Base-by-base conservation (phyloP, 192 early-diverging fungal species). In the Nowakowskiella sp. region DNA sequence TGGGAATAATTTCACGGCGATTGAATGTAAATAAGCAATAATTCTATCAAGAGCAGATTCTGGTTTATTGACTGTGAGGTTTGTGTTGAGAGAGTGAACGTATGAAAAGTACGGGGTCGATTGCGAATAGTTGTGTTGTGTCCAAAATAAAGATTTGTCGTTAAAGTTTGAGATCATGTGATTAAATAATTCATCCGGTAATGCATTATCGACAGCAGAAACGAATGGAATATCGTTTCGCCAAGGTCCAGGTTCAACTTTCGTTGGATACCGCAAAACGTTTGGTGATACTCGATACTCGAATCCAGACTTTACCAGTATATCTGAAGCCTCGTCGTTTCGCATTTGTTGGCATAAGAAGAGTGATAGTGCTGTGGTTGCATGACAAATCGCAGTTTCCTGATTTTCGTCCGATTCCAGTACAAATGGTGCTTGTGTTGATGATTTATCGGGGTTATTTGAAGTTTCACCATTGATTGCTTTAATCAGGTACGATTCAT, bases 91-190 rank as follows among this genome's bases (percentile, higher is more conserved):
- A 19, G 54, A 9, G 43, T 64, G 51, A 13, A 56, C 27, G 33
- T 65, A 65, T n/a, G 52, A 57, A 23, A 65, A 65, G 52, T 65
- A 65, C 8, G 58, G 58, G 3, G 56, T 54, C 31, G 42, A 34
- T 1, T 47, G 34, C 21, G 42, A 9, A 47, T 65, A 65, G 25
- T 31, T 46, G 44, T 65, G 64, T 31, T 62, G 51, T 6, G 6
- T 46, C 64, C 64, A 65, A 43, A 64, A 65, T 0, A 26, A 8
- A 9, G 59, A 54, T 5, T 16, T 9, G 2, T 2, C 44, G 4
- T 13, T 31, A 36, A 64, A 65, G 6, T 30, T 42, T 7, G 25
- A 31, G 34, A 30, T 25, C 10, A 65, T 34, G 57, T 62, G 45
- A 0, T 31, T 10, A 7, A 64, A 43, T 1, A 51, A 44, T 19